Percentiles rank a stretch among this genome's conserved stretches.
These are phyloP conservation scores for Sporodiniella umbellata DNA, from an alignment of 371 early-diverging fungal species.

Conservation along the genomic window DNA sequence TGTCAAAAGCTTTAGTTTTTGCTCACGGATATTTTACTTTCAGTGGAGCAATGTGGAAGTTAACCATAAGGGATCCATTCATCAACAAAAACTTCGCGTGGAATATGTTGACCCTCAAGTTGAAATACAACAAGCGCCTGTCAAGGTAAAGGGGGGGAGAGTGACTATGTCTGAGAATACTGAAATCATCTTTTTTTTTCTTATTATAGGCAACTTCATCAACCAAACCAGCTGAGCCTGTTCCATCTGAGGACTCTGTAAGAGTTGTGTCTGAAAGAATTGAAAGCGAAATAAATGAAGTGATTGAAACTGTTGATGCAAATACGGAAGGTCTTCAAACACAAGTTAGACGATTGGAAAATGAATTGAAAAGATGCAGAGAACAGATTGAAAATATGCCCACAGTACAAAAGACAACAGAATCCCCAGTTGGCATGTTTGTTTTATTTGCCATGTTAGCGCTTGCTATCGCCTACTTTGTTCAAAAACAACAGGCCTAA, in stretches of 20 bases:
- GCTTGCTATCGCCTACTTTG: conserved; percentile 20
- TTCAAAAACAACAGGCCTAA: neutral
- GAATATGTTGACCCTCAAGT: conserved; percentile 2
- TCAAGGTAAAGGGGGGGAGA: neutral
- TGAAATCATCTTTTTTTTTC: too few species aligned
- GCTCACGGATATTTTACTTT: neutral
- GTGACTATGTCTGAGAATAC: too few species aligned
- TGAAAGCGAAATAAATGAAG: neutral
- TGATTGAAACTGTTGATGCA: neutral
- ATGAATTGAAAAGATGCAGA: conserved; percentile 12
- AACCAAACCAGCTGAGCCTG: too few species aligned
- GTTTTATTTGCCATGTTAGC: conserved; percentile 15
- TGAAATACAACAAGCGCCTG: neutral
- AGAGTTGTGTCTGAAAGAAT: too few species aligned
- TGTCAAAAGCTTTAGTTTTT: too few species aligned
- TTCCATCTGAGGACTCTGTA: too few species aligned
- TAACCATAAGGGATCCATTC: conserved; percentile 4
- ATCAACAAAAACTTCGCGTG: conserved; percentile 18
- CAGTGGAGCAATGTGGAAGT: conserved; percentile 19
- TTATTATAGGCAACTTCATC: too few species aligned
- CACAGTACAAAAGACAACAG: conserved; percentile 3
- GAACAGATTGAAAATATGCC: conserved; percentile 8
- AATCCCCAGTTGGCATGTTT: conserved; percentile 7
- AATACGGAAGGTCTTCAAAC: conserved; percentile 1
- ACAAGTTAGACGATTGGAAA: conserved; percentile 14